Conservation (phyloP, 2,329 filamentous ascomycete species). For the Aspergillus clavatus region DNA sequence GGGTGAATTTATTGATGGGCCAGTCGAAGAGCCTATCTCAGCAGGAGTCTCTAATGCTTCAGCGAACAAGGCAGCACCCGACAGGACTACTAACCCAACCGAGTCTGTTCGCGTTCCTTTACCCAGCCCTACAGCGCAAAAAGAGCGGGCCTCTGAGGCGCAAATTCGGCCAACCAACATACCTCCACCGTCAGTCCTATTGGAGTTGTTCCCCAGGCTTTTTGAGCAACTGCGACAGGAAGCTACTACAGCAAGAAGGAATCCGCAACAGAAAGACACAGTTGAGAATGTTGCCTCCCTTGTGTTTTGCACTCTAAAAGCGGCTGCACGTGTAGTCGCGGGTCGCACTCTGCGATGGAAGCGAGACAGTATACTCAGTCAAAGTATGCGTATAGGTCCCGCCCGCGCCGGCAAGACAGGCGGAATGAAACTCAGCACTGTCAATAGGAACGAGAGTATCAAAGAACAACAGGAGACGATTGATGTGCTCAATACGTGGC, state of each 20-base stretch:
- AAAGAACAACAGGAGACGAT: constrained; percentile 81
- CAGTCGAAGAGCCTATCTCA: constrained; percentile 8
- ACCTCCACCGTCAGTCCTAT: constrained; percentile 77
- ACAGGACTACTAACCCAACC: constrained; percentile 2
- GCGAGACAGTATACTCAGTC: constrained; percentile 74
- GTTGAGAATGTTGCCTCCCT: constrained; percentile 17
- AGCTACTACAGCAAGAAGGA: constrained; percentile 62
- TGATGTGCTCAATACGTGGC: constrained; percentile 72
- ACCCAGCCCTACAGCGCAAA: constrained; percentile 7
- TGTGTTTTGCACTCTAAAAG: constrained; percentile 38
- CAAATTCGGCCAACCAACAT: constrained; percentile 71
- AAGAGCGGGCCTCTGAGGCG: constrained; percentile 4
- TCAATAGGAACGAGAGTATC: constrained; percentile 76
- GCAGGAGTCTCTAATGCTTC: constrained; percentile 8
- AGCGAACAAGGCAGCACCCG: not conserved
- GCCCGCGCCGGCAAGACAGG: constrained; percentile 65
- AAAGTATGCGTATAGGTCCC: constrained; percentile 79
- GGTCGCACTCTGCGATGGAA: constrained; percentile 88
- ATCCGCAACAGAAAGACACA: constrained; percentile 44
- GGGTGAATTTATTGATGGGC: constrained; percentile 50
- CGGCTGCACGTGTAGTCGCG: constrained; percentile 74
- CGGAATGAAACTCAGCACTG: constrained; percentile 86
- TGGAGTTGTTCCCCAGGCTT: constrained; percentile 69
- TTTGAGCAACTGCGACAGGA: constrained; percentile 61
- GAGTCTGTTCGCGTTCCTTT: not conserved